Base-by-base conservation (phyloP, 2,329 filamentous ascomycete species). In the Scortechinia acanthostroma region DNA sequence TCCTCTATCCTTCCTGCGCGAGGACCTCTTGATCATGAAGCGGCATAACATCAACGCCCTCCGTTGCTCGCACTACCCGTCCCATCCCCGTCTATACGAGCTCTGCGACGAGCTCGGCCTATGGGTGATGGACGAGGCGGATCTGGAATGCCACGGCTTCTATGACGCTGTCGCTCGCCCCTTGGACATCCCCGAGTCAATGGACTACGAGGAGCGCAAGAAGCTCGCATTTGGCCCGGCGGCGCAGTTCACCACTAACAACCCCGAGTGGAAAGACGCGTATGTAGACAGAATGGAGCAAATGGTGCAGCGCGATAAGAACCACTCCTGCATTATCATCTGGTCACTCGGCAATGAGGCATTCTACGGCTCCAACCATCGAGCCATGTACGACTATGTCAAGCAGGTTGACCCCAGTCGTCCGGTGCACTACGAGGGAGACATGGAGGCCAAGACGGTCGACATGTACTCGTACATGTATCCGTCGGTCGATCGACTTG, bases 311-410 rank as follows among this genome's bases (percentile, higher is more conserved):
- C 70, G 85, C 15, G 83, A 88, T 58, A 86, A 86, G 61, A 83
- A 88, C 47, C 80, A 87, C 51, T 60, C 84, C 0, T 81, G 73
- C n/a, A 69, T 88, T 43, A 78, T 88, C 43, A 75, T 87, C 35
- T 88, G 85, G 85, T 83, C 78, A 42, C 66, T 88, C 0, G 85
- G 84, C 0, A 88, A 88, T 53, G 84, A 88, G 55, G 76, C 83
- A 0, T 88, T 86, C 55, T 87, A 85, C 53, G 84, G 84, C 1
- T 64, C 67, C 5, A 88, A 88, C 54, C 80, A 84, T 53, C 69
- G 68, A 42, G 77, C 75, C 23, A 88, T 88, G 84, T 80, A 81
- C 51, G 63, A 80, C 3, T 82, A 74, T 55, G 71, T 73, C 43
- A 81, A 77, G 48, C 47, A 61, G 1, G 63, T 70, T n/a, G 83